Percentiles rank a stretch among this genome's conserved stretches.
phyloP scores from a whole-genome alignment of 1,284 basidiomycete species.

The Cryptococcus floricola region DNA sequence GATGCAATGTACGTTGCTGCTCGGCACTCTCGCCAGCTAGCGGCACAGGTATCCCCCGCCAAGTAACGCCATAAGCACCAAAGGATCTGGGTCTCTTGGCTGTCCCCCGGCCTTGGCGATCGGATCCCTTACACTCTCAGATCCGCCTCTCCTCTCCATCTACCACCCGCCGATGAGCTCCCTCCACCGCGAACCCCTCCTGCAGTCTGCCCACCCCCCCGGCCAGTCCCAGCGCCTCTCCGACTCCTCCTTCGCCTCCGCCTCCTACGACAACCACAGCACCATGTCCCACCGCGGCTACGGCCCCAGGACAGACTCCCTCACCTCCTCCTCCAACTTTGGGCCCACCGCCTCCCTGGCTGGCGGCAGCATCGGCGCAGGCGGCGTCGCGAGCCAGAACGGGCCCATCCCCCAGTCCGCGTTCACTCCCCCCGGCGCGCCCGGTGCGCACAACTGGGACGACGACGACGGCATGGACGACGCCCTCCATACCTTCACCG shows the following conservation, averaged over 20 bases:
- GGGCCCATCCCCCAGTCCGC: background rate
- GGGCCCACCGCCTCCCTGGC: conserved; percentile 15
- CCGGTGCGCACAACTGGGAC: conserved; percentile 1
- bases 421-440: background rate
- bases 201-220: conserved; percentile 27
- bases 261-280: conserved; percentile 22
- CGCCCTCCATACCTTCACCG: conserved; percentile 56
- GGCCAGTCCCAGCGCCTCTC: conserved; percentile 33
- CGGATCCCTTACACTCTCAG: no score
- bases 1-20: no score
- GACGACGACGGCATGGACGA: conserved; percentile 53
- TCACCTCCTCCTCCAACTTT: conserved; percentile 15
- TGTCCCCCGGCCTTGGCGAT: no score
- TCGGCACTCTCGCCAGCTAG: no score
- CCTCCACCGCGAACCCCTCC: conserved; percentile 25
- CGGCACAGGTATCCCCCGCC: no score
- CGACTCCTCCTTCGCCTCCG: conserved; percentile 28
- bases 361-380: no score
- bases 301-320: conserved; percentile 3
- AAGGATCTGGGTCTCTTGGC: no score
- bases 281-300: conserved; percentile 2
- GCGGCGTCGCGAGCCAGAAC: background rate
- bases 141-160: no score
- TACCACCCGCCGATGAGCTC: no score
- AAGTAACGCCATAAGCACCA: no score